phyloP scores from a whole-genome alignment of 441 rosid genomes.

The Jatropha podagrica region DNA sequence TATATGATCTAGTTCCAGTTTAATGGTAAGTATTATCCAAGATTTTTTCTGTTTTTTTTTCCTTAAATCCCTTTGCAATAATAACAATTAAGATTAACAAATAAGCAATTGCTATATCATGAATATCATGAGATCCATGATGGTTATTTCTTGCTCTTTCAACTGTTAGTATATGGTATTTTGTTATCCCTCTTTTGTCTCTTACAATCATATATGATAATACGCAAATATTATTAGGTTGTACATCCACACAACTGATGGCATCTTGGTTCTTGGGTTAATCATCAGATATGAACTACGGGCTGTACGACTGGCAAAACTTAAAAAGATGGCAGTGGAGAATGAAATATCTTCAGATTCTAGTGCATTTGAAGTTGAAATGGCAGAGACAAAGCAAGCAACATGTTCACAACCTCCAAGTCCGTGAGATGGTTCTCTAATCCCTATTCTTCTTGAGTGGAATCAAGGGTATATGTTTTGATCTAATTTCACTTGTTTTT shows the following conservation, averaged over 20 bases:
- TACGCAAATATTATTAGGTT: background rate
- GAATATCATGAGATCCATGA: background rate
- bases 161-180: background rate
- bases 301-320: conserved; percentile 51
- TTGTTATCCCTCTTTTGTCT: background rate
- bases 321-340: conserved; percentile 43
- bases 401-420: conserved; percentile 34
- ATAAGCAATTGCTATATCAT: background rate
- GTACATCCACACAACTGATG: conserved; percentile 7
- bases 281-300: conserved; percentile 60
- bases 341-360: conserved; percentile 33
- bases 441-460: background rate
- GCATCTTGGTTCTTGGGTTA: conserved; percentile 9
- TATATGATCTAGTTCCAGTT: conserved; percentile 1
- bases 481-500: background rate
- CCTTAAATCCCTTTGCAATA: no score
- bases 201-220: background rate
- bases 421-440: conserved; percentile 34
- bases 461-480: conserved; percentile 13
- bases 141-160: background rate
- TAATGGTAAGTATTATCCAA: background rate
- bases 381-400: conserved; percentile 61
- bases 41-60: background rate
- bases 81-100: background rate
- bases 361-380: conserved; percentile 67